Conservation (phyloP, 2,329 filamentous ascomycete species). For the Thermomyces lanuginosus region DNA sequence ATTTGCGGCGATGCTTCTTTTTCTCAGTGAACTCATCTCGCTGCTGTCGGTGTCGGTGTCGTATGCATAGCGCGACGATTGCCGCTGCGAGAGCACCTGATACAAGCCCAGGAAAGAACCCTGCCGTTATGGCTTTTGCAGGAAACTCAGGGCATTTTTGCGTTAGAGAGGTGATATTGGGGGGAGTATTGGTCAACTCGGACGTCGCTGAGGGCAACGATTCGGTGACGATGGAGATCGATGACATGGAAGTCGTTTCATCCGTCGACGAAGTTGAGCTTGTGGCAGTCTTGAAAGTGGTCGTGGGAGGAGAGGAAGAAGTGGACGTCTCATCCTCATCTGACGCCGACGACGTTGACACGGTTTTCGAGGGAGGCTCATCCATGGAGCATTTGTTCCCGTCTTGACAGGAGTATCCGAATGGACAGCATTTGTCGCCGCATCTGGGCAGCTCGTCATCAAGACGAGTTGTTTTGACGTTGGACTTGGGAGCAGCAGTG, state of each 20-base stretch:
- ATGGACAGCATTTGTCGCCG: constrained; percentile 29
- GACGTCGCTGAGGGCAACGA: constrained; percentile 8
- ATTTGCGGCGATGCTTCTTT: constrained; percentile 13
- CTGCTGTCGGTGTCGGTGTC: constrained; percentile 11
- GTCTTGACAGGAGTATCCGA: constrained; percentile 29
- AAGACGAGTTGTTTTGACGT: constrained; percentile 28
- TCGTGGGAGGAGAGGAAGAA: constrained; percentile 6
- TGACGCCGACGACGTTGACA: constrained; percentile 10
- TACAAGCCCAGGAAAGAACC: constrained; percentile 32
- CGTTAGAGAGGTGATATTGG: constrained; percentile 10
- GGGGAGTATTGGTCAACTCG: constrained; percentile 7
- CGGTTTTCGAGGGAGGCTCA: constrained; percentile 11
- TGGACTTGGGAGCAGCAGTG: constrained; percentile 18
- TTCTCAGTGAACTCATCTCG: constrained; percentile 1
- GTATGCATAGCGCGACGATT: constrained; percentile 29
- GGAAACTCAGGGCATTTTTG: constrained; percentile 25
- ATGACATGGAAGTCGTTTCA: constrained; percentile 2
- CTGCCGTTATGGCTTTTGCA: constrained; percentile 24
- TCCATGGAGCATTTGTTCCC: constrained; percentile 15
- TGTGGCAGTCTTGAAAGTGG: constrained; percentile 6
- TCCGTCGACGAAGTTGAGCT: constrained; percentile 11
- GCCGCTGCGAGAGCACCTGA: constrained; percentile 36
- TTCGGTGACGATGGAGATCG: constrained; percentile 2
- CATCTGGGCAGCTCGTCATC: constrained; percentile 26
- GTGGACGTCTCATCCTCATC: constrained; percentile 9